Evolutionary conservation across 2,329 filamentous ascomycete genomes (phyloP).

Genomic region (Arthrinium puccinioides): DNA sequence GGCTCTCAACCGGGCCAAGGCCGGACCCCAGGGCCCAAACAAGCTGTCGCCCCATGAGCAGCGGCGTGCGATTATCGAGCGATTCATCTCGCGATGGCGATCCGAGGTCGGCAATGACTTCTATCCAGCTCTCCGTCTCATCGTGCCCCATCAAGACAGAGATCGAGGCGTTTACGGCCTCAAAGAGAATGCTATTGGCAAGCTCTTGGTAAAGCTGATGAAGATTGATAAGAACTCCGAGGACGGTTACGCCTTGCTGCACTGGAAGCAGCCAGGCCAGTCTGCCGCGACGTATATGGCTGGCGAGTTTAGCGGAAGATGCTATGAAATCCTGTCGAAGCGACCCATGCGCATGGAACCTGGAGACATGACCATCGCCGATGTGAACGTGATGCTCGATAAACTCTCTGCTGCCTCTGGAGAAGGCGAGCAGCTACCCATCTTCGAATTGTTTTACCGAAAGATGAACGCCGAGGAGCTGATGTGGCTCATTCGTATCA

Average conservation of each 20-base stretch:
- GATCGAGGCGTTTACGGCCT: constrained; percentile 89
- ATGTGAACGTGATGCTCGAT: constrained; percentile 84
- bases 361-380: constrained; percentile 76
- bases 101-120: constrained; percentile 86
- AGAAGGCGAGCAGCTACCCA: constrained; percentile 75
- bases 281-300: constrained; percentile 57
- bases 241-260: constrained; percentile 75
- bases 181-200: constrained; percentile 87
- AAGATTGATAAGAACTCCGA: constrained; percentile 88
- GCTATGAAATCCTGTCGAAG: constrained; percentile 80
- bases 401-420: constrained; percentile 65
- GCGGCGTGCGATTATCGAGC: constrained; percentile 71
- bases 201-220: constrained; percentile 83
- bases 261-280: constrained; percentile 86
- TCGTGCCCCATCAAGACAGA: constrained; percentile 86
- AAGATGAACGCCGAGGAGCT: constrained; percentile 91
- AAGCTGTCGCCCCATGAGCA: constrained; percentile 68
- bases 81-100: constrained; percentile 83
- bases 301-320: constrained; percentile 87
- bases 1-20: constrained; percentile 40
- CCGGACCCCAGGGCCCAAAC: constrained; percentile 49
- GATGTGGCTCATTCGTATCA: constrained; percentile 90
- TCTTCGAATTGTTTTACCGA: constrained; percentile 79
- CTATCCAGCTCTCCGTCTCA: constrained; percentile 85
- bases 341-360: constrained; percentile 66